These are phyloP conservation scores for Oryza glaberrima DNA, from an alignment of 176 grass and related monocot species.

Conservation along the genomic window DNA sequence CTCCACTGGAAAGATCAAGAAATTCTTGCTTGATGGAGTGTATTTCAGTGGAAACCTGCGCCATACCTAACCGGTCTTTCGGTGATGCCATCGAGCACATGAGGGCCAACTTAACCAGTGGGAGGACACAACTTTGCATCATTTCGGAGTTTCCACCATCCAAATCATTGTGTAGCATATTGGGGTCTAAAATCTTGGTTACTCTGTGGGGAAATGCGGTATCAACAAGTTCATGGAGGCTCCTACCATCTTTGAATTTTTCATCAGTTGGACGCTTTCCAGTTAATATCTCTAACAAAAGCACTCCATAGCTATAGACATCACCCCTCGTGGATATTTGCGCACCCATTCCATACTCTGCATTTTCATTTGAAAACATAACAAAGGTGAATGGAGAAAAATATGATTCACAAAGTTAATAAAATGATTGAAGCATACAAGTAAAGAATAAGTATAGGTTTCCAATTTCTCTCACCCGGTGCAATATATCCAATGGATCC, in stretches of 20 bases:
- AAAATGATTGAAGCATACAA: not conserved
- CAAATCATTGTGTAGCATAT: not conserved
- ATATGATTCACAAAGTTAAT: not conserved
- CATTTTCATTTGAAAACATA: not conserved
- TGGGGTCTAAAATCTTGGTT: conserved; percentile 1
- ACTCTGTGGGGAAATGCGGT: conserved; percentile 3
- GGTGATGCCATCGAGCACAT: conserved; percentile 40
- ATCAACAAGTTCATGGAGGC: conserved; percentile 36
- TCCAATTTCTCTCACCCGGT: conserved; percentile 46
- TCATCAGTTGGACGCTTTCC: conserved; percentile 50
- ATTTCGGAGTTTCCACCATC: not conserved
- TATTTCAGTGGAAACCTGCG: conserved; percentile 35
- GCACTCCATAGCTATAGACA: conserved; percentile 58
- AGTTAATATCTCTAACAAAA: conserved; percentile 53
- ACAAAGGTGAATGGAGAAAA: not conserved
- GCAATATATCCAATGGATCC: conserved; percentile 69
- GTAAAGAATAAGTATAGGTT: not conserved
- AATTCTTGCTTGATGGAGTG: not conserved
- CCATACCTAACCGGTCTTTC: conserved; percentile 36
- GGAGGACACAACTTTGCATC: conserved; percentile 39
- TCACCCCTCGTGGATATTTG: conserved; percentile 35
- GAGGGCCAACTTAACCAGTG: conserved; percentile 39
- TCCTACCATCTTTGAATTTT: conserved; percentile 36
- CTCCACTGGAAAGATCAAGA: not conserved
- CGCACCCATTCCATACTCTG: conserved; percentile 55